Percentiles rank a stretch among this genome's conserved stretches.
Evolutionary conservation across 2,329 filamentous ascomycete species (phyloP).

Genomic region (Aureobasidium sp.): DNA sequence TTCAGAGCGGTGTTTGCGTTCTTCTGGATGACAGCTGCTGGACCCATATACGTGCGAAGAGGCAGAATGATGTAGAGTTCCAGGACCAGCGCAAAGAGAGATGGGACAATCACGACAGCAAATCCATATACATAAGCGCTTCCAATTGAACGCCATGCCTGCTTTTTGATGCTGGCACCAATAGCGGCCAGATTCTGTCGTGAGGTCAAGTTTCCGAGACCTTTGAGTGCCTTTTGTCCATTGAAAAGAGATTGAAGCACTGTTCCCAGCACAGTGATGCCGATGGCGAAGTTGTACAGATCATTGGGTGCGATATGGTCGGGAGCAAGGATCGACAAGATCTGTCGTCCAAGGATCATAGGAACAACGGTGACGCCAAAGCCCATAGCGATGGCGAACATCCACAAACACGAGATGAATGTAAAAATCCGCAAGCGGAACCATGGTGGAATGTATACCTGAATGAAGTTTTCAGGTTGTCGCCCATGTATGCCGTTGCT

Average conservation of each 20-base stretch:
- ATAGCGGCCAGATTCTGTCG: slow-evolving; percentile 22
- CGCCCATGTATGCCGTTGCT: slow-evolving; percentile 28
- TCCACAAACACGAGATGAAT: slow-evolving; percentile 87
- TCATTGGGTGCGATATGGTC: slow-evolving; percentile 74
- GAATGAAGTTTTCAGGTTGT: slow-evolving; percentile 43
- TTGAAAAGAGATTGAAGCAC: slow-evolving; percentile 49
- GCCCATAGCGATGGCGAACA: slow-evolving; percentile 84
- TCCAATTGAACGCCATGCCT: slow-evolving; percentile 34
- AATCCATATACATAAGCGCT: slow-evolving; percentile 70
- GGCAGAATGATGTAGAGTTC: slow-evolving; percentile 88
- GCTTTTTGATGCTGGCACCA: slow-evolving; percentile 20
- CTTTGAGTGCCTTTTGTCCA: slow-evolving; percentile 16
- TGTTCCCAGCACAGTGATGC: slow-evolving; percentile 72
- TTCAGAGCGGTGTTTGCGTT: neutral
- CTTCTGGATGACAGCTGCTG: neutral
- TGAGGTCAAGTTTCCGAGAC: slow-evolving; percentile 19
- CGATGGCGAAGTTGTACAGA: slow-evolving; percentile 90
- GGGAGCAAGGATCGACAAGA: slow-evolving; percentile 70
- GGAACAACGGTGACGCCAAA: slow-evolving; percentile 81
- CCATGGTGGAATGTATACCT: slow-evolving; percentile 69
- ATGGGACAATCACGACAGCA: slow-evolving; percentile 71
- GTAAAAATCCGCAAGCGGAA: slow-evolving; percentile 74
- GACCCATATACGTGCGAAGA: slow-evolving; percentile 65
- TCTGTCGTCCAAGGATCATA: slow-evolving; percentile 70
- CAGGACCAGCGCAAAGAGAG: slow-evolving; percentile 69